Percentiles rank a stretch among this genome's conserved stretches.
Conservation (phyloP, 192 early-diverging fungal genomes). For the Phlyctochytrium bullatum region DNA sequence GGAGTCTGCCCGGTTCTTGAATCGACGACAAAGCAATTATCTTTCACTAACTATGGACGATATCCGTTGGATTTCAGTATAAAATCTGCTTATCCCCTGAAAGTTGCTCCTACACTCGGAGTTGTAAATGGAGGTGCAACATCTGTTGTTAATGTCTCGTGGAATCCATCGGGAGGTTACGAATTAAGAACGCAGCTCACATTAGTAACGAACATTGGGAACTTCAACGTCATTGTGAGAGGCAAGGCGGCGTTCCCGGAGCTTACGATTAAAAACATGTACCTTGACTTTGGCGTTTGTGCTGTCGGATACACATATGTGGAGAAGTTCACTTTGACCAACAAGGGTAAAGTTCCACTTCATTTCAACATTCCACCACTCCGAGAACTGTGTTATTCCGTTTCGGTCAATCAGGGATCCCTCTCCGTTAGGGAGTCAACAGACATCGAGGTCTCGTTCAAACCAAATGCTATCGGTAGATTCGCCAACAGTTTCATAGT, state of each 20-base stretch:
- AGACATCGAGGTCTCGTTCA: conserved; percentile 49
- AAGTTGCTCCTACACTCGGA: conserved; percentile 44
- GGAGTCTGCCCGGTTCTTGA: conserved; percentile 62
- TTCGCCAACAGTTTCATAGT: conserved; percentile 51
- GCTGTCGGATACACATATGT: conserved; percentile 50
- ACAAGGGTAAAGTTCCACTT: conserved; percentile 61
- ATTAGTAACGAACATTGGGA: conserved; percentile 60
- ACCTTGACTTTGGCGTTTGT: conserved; percentile 63
- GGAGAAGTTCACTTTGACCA: conserved; percentile 45
- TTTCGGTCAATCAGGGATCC: conserved; percentile 35
- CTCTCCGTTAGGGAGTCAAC: conserved; percentile 46
- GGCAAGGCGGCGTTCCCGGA: conserved; percentile 65
- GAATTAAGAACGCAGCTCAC: conserved; percentile 56
- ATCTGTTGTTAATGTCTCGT: conserved; percentile 37
- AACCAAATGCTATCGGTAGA: conserved; percentile 40
- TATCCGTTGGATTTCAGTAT: conserved; percentile 50
- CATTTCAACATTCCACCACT: conserved; percentile 50
- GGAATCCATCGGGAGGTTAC: conserved; percentile 62
- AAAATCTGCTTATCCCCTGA: conserved; percentile 56
- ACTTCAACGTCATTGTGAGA: conserved; percentile 50
- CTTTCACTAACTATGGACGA: conserved; percentile 54
- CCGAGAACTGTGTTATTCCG: conserved; percentile 45
- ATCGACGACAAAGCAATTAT: conserved; percentile 43
- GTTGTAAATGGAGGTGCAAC: conserved; percentile 42
- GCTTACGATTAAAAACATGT: conserved; percentile 46